Evolutionary conservation across 768 basidiomycete species (phyloP).

Genomic region (Lyophyllum decastes): DNA sequence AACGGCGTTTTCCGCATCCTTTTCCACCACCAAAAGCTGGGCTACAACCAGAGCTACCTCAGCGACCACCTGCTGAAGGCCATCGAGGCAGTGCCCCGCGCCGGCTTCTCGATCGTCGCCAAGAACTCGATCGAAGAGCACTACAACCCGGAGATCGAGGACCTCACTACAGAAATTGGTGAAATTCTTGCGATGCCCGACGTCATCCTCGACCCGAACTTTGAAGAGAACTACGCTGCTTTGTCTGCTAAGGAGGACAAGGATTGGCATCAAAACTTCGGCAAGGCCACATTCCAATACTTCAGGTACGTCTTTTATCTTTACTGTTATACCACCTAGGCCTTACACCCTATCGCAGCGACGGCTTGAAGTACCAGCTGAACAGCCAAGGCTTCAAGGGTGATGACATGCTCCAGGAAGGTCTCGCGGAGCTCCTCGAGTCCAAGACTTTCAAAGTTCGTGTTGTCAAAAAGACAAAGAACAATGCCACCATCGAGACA

Average conservation of each 20-base stretch:
- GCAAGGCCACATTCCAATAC: slow-evolving; percentile 25
- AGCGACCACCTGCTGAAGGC: slow-evolving; percentile 29
- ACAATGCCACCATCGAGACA: slow-evolving; percentile 28
- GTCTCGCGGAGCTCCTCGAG: slow-evolving; percentile 33
- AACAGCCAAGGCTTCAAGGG: slow-evolving; percentile 34
- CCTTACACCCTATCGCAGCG: slow-evolving; percentile 14
- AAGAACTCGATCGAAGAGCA: slow-evolving; percentile 34
- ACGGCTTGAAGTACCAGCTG: slow-evolving; percentile 33
- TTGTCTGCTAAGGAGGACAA: slow-evolving; percentile 29
- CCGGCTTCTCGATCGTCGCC: slow-evolving; percentile 35
- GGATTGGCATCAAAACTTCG: slow-evolving; percentile 31
- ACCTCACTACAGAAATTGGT: slow-evolving; percentile 29
- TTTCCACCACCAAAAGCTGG: slow-evolving; percentile 33
- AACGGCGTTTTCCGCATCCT: slow-evolving; percentile 43
- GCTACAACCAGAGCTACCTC: slow-evolving; percentile 31
- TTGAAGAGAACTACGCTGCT: slow-evolving; percentile 33
- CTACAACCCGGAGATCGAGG: slow-evolving; percentile 32
- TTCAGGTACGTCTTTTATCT: slow-evolving; percentile 22
- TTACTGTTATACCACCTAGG: not conserved
- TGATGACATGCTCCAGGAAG: slow-evolving; percentile 43
- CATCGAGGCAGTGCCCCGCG: slow-evolving; percentile 31
- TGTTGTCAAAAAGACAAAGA: slow-evolving; percentile 33
- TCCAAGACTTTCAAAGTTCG: slow-evolving; percentile 39
- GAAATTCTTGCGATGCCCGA: slow-evolving; percentile 32
- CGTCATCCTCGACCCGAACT: slow-evolving; percentile 38